A percentile compares a stretch with the other conserved stretches of the same genome.
Conservation (phyloP, 257 asterid species). For the Thymus mandschuricus region DNA sequence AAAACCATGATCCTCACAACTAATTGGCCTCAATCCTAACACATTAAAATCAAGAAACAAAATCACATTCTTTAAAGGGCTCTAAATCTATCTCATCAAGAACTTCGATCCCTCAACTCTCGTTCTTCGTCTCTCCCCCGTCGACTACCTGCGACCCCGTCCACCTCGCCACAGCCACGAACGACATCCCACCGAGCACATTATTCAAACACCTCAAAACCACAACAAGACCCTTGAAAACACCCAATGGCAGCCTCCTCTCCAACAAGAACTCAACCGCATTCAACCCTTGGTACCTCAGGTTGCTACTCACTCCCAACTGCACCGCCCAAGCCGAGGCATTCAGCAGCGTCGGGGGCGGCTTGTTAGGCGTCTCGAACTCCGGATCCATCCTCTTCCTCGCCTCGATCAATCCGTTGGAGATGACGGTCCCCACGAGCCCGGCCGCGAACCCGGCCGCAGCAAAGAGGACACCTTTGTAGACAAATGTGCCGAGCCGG, state of each 20-base stretch:
- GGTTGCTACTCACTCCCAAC: conserved; percentile 83
- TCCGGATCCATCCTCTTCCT: conserved; percentile 83
- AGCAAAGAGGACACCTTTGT: conserved; percentile 78
- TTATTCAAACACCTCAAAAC: conserved; percentile 81
- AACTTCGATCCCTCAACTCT: neutral
- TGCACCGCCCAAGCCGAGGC: conserved; percentile 87
- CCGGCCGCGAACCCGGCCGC: conserved; percentile 92
- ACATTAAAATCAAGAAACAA: neutral
- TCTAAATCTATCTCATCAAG: neutral
- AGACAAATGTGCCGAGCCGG: conserved; percentile 78
- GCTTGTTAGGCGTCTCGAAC: conserved; percentile 85
- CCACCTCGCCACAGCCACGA: conserved; percentile 78
- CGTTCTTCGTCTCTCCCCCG: conserved; percentile 26
- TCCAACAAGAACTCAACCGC: conserved; percentile 73
- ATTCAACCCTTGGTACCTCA: conserved; percentile 83
- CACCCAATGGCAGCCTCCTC: conserved; percentile 56
- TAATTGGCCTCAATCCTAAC: too few relatives aligned
- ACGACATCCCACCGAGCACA: conserved; percentile 85
- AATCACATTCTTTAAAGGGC: neutral
- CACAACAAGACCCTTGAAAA: conserved; percentile 71
- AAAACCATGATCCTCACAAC: neutral
- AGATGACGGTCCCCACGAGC: conserved; percentile 79
- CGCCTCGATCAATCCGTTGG: conserved; percentile 69
- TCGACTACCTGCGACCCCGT: conserved; percentile 77
- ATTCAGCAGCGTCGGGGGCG: conserved; percentile 74